Conservation (phyloP, 2,329 filamentous ascomycete species). For the Trichoderma polysporum region DNA sequence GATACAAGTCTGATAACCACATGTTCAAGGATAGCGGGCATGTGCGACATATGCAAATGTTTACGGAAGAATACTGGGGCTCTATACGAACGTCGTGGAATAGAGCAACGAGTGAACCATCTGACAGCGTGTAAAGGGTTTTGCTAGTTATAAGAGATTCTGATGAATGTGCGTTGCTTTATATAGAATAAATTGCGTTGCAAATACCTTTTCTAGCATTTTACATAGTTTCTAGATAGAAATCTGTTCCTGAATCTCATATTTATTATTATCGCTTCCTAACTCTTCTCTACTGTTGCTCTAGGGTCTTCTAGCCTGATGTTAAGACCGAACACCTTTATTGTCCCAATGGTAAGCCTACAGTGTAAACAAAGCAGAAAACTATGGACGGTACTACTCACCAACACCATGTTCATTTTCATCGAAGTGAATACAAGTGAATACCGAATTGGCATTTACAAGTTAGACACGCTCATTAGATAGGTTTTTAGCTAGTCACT, state of each 20-base stretch:
- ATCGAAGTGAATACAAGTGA: too few species aligned
- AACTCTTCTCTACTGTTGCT: background rate
- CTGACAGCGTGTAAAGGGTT: background rate
- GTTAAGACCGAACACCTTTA: background rate
- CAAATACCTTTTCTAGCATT: background rate
- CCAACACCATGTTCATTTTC: too few species aligned
- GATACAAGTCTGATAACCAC: conserved; percentile 50
- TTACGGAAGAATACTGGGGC: conserved; percentile 59
- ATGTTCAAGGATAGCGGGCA: conserved; percentile 59
- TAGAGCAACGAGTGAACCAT: conserved; percentile 13
- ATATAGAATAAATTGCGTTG: background rate
- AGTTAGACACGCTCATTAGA: too few species aligned
- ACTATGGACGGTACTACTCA: too few species aligned
- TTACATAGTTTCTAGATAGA: background rate
- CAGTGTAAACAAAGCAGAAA: too few species aligned
- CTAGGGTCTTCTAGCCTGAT: background rate
- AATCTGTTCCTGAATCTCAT: background rate
- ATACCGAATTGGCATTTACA: too few species aligned
- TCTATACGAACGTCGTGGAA: conserved; percentile 38
- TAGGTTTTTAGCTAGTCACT: too few species aligned
- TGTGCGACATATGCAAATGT: conserved; percentile 59
- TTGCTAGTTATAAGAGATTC: background rate
- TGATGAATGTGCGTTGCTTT: background rate
- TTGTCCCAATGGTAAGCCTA: too few species aligned
- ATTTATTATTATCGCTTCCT: background rate